Conservation (phyloP, 768 basidiomycete species). For the Daedaleopsis sinensis region DNA sequence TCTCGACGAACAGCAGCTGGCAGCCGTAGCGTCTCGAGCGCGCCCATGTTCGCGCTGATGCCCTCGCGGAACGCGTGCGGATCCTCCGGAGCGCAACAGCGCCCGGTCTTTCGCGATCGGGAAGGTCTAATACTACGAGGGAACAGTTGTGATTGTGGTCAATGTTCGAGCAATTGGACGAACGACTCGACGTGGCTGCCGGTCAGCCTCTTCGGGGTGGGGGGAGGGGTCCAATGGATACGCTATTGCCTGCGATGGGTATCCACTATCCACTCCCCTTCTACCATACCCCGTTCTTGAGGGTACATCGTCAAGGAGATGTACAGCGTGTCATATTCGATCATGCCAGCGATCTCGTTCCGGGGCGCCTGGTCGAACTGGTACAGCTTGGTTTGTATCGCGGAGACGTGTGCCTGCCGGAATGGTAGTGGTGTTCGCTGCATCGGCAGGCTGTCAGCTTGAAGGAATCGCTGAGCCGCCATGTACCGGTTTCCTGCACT, state of each 20-base stretch:
- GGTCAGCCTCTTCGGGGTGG: constrained; percentile 38
- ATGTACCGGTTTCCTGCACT: constrained; percentile 82
- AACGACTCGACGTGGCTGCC: constrained; percentile 61
- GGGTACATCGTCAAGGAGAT: constrained; percentile 66
- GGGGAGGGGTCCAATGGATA: constrained; percentile 35
- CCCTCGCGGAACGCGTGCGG: no score
- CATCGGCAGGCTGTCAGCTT: constrained; percentile 79
- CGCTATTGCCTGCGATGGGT: constrained; percentile 54
- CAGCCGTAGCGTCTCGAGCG: no score
- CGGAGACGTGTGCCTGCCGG: constrained; percentile 79
- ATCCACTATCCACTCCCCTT: constrained; percentile 66
- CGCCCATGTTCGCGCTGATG: no score
- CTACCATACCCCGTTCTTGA: constrained; percentile 57
- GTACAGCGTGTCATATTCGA: not conserved
- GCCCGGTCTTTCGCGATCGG: no score
- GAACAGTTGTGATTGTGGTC: constrained; percentile 74
- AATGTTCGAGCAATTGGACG: constrained; percentile 66
- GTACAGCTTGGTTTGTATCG: constrained; percentile 78
- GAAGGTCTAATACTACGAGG: no score
- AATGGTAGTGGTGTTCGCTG: constrained; percentile 75
- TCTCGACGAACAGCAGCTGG: no score
- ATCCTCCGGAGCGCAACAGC: no score
- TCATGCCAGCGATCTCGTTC: constrained; percentile 48
- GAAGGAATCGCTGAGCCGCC: constrained; percentile 88
- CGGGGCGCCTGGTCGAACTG: constrained; percentile 73